Conservation (phyloP, 352 stramenopile species). For the Phytopythium helicoides region DNA sequence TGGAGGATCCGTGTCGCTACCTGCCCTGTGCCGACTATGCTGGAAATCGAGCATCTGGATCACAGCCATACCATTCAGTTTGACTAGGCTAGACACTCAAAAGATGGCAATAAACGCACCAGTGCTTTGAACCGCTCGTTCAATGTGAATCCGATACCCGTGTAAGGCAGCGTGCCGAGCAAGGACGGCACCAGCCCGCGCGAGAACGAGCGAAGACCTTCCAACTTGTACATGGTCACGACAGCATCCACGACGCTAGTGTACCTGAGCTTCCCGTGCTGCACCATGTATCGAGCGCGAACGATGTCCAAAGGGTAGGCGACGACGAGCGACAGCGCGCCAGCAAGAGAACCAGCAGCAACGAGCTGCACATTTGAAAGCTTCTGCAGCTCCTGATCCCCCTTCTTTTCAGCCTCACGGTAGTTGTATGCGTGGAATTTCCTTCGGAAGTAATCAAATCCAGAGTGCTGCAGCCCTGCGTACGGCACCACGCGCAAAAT, state of each 20-base stretch:
- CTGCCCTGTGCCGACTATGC: constrained; percentile 27
- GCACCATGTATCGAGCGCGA: constrained; percentile 82
- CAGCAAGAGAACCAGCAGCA: constrained; percentile 65
- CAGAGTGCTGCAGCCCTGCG: constrained; percentile 76
- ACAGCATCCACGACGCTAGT: constrained; percentile 68
- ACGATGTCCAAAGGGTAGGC: constrained; percentile 85
- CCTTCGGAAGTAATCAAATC: constrained; percentile 80
- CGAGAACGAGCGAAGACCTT: constrained; percentile 65
- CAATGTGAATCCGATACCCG: constrained; percentile 80
- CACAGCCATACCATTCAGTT: not conserved
- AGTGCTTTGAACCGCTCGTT: constrained; percentile 85
- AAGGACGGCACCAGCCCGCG: constrained; percentile 73
- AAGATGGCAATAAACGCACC: constrained; percentile 22
- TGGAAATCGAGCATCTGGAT: constrained; percentile 49
- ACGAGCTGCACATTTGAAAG: constrained; percentile 79
- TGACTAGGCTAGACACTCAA: not conserved
- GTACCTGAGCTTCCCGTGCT: constrained; percentile 80
- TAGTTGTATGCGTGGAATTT: constrained; percentile 82
- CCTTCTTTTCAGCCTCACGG: constrained; percentile 34
- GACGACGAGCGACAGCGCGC: constrained; percentile 65
- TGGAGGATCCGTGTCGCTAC: constrained; percentile 13
- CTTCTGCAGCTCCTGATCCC: constrained; percentile 39
- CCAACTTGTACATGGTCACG: constrained; percentile 70
- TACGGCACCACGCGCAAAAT: constrained; percentile 81
- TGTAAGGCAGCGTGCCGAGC: constrained; percentile 83